Evolutionary conservation across 495 filamentous ascomycete genomes (phyloP), one percentile per base, ranked within the genome.

Genomic region (Thermothielavioides terrestris): DNA sequence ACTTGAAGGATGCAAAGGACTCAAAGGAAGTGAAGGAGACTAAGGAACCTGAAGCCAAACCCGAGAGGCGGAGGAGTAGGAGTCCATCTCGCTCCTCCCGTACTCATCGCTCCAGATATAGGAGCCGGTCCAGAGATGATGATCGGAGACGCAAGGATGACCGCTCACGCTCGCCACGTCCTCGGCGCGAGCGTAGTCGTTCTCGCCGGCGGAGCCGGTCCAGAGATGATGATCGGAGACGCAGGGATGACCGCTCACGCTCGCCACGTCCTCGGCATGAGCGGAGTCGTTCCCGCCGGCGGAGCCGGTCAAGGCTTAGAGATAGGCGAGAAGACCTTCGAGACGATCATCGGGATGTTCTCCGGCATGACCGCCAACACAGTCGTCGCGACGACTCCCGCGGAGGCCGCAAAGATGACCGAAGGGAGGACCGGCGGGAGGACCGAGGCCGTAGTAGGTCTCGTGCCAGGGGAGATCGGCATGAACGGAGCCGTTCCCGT

Each of bases 311-410:
- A 7, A 37, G 49, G 23, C 14, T 51, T 4, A 23, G 49, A 4
- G 49, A 51, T 7, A 38, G 49, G 35, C 37, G 41, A 39, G 56
- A 55, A 27, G 50, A 55, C 3, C 55, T 51, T n/a, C 17, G 22
- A 32, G 38, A 50, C 32, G 55, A 65, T 30, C 65, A 67, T 14
- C 67, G 60, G 7, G 64, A 61, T 53, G 72, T 73, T 6, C 64
- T 64, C 71, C 27, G 60, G 12, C 63, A 62, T 53, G 70, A 73
- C 6, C 64, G 63, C 68, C 28, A 53, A 6, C 56, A 61, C 34
- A 54, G 57, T 17, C 61, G 63, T 3, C 49, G 55, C 4, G 58
- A 64, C 30, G 57, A 59, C 18, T 39, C 50, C 2, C 52, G 56
- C 4, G 55, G 56, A 6, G 52, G 48, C 12, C 47, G 55, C 3